Conservation (phyloP, 2,329 filamentous ascomycete genomes). For the Colletotrichum costaricense region DNA sequence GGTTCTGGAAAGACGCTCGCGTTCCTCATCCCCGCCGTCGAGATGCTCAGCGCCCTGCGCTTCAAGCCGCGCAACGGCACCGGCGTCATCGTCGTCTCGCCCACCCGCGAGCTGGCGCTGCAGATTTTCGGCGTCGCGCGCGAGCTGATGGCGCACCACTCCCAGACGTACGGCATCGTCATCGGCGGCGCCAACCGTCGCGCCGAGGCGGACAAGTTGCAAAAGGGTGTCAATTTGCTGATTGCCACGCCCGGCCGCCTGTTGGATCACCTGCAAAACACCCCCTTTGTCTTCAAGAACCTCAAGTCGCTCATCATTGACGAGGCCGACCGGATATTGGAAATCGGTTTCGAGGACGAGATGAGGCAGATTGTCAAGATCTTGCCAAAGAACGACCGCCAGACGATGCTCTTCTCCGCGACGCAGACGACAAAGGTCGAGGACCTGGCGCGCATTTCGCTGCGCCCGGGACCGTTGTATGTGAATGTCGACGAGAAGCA, state of each 20-base stretch:
- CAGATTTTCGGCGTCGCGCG: conserved; percentile 97
- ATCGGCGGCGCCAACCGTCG: conserved; percentile 94
- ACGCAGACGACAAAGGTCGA: conserved; percentile 99
- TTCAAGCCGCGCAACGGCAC: conserved; percentile 97
- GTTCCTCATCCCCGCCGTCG: conserved; percentile 93
- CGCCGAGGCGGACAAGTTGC: conserved; percentile 93
- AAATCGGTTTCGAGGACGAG: conserved; percentile 98
- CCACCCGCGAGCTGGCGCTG: conserved; percentile 91
- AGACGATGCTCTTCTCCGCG: conserved; percentile 98
- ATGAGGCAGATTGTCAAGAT: conserved; percentile 98
- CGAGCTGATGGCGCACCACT: conserved; percentile 92
- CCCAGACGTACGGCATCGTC: conserved; percentile 93
- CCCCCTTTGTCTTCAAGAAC: conserved; percentile 92
- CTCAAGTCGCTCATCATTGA: conserved; percentile 93
- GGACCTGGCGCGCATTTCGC: conserved; percentile 92
- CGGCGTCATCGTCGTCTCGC: conserved; percentile 91
- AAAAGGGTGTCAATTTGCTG: conserved; percentile 92
- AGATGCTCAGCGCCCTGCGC: conserved; percentile 88
- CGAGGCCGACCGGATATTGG: conserved; percentile 94
- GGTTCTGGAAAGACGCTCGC: conserved; percentile 95
- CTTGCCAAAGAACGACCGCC: conserved; percentile 84
- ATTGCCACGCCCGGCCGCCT: conserved; percentile 94
- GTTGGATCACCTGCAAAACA: conserved; percentile 94
- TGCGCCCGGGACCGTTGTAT: conserved; percentile 90
- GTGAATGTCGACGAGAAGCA: conserved; percentile 96